Evolutionary conservation across 108 stramenopile species (phyloP), one percentile per base, ranked within the genome.

Genomic region (Licmophora abbreviata): DNA sequence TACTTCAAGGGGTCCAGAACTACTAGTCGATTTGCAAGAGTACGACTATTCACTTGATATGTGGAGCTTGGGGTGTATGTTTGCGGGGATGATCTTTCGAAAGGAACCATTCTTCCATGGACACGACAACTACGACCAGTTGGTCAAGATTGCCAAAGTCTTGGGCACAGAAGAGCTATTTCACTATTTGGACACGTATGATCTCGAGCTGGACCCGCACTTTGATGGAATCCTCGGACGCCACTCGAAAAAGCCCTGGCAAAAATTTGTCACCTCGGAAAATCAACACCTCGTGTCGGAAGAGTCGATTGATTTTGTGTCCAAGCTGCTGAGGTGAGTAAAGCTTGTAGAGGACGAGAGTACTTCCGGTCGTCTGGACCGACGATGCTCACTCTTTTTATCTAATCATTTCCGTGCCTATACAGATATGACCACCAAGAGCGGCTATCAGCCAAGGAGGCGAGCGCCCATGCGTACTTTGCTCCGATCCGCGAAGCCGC

Each of bases 61-160:
- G 97, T 99, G 99, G 99, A 92, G 89, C 57, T 65, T 99, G 48
- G 99, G 99, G 17, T 97, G 97, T 57, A 99, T 99, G 99, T 94
- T 97, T 68, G 92, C 96, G 1, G 96, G 99, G 21, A 99, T 99
- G 99, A 95, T 99, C 59, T 99, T 99, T 70, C 83, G 97, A 58
- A 97, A 97, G 79, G 99, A 95, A 58, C 95, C 95, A 3, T 98
- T 96, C 81, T 97, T 99, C 67, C 94, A 96, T 58, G 96, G 98
- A 27, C 94, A 94, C 55, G 94, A 99, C 64, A 99, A 99, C 64
- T 97, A 99, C 63, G 98, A 99, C 69, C 98, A 99, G 81, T 78
- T 99, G 18, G 95, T 99, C 22, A 93, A 94, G 60, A 95, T 97
- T 73, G 95, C 94, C 64, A 95, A 95, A 66, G 98, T 99, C 20